Base-by-base conservation (phyloP, 225 moss, liverwort and hornwort species). In the Takakia lepidozioides region DNA sequence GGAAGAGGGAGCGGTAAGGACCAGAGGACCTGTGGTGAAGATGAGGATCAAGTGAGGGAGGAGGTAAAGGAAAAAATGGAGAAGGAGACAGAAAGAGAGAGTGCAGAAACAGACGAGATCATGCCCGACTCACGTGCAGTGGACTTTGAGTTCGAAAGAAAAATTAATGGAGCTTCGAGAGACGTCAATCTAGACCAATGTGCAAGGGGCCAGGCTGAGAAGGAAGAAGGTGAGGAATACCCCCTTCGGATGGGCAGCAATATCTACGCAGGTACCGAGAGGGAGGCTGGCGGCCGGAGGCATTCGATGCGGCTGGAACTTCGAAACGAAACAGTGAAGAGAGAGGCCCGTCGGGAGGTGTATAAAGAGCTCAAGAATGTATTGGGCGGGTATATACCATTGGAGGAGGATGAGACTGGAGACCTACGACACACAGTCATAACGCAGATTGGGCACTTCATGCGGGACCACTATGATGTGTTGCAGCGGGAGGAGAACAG, bases 311-410 rank as follows among this genome's bases (percentile, higher is more conserved):
- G 48, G 19, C 27, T 29, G 10, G 27, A 49, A n/a, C 48, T 29
- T 28, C 27, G 26, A 26, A 27, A 49, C 6, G 26, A 49, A 10
- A 29, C 8, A 11, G 4, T 28, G 17, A 46, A 29, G 35, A 6
- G 20, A 19, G 50, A 51, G 50, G 13, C 19, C 17, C 39, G 41
- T 10, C 25, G 42, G 16, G 41, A 41, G 27, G 54, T 54, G 8
- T 54, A 54, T 39, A 42, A 54, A 27, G 54, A 54, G 38, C 17
- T 54, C 4, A 42, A 4, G 27, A 26, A 42, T 26, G 40, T 54
- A 25, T 54, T 54, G 41, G 38, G 28, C 10, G 42, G 38, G 39
- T 54, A 27, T 28, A 49, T 60, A 9, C 37, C 51, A 19, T 35
- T 60, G 5, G 40, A 50, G n/a, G 51, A 60, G 17, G 22, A 39